phyloP scores from a whole-genome alignment of 2,329 filamentous ascomycete genomes.

The Alternaria gansuensis region DNA sequence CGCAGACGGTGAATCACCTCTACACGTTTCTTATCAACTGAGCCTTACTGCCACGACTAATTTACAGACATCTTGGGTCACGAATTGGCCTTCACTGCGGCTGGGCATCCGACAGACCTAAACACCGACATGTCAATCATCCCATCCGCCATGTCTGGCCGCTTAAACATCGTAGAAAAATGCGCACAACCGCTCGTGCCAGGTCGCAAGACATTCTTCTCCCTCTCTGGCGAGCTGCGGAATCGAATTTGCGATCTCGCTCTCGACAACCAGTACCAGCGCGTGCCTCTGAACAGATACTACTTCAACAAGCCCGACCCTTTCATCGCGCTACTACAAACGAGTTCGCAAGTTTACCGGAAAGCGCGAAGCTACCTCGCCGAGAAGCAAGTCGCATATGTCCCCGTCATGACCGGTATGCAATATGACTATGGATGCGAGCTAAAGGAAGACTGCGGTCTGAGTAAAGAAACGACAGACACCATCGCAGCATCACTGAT shows the following conservation, averaged over 20 bases:
- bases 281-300: slow-evolving; percentile 2
- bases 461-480: slow-evolving; percentile 7
- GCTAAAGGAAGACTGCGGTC: slow-evolving; percentile 1
- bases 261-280: slow-evolving; percentile 2
- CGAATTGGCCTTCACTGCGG: background rate
- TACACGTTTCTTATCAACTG: background rate
- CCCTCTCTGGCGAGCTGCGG: slow-evolving; percentile 14
- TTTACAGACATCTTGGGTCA: background rate
- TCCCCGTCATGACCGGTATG: slow-evolving; percentile 11
- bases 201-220: slow-evolving; percentile 7
- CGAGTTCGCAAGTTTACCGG: slow-evolving; percentile 6
- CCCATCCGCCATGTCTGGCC: background rate
- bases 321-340: background rate
- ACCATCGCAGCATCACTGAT: slow-evolving; percentile 10
- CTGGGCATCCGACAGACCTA: background rate
- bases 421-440: slow-evolving; percentile 5
- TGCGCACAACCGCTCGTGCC: background rate
- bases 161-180: background rate
- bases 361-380: slow-evolving; percentile 12
- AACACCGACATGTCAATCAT: background rate
- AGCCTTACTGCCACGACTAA: background rate
- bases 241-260: slow-evolving; percentile 11
- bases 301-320: slow-evolving; percentile 8
- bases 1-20: background rate
- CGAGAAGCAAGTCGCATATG: slow-evolving; percentile 6